Evolutionary conservation across 2,329 filamentous ascomycete species (phyloP).

Genomic region (Epichloe coenophiala): DNA sequence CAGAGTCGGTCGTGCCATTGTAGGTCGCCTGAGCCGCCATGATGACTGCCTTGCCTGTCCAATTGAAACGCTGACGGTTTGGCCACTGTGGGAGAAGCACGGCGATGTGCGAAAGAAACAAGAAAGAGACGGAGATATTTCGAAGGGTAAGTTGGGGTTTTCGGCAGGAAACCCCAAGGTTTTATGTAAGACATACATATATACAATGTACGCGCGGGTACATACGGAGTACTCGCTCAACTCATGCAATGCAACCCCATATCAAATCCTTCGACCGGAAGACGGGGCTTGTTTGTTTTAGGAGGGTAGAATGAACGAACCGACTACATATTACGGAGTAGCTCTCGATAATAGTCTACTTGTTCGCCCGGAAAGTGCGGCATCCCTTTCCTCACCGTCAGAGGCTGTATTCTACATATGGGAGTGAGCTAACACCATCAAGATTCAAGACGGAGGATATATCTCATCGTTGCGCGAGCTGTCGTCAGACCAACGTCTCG

Average conservation of each 20-base stretch:
- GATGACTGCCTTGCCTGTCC: background rate
- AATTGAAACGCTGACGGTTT: background rate
- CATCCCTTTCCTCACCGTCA: background rate
- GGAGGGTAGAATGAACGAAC: background rate
- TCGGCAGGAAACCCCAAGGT: background rate
- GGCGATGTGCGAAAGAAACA: background rate
- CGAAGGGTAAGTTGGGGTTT: background rate
- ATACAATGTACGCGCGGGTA: too few relatives aligned
- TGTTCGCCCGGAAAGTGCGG: background rate
- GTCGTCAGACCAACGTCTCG: background rate
- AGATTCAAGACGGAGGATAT: background rate
- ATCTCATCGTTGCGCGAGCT: background rate
- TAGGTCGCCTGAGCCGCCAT: conserved; percentile 24
- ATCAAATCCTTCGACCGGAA: background rate
- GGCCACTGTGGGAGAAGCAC: background rate
- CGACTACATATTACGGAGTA: background rate
- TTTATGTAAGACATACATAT: background rate
- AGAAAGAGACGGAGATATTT: background rate
- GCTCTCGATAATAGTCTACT: background rate
- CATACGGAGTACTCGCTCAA: too few relatives aligned
- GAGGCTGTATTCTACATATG: too few relatives aligned
- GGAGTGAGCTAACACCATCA: background rate
- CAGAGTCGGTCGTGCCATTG: conserved; percentile 35
- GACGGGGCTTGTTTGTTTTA: background rate
- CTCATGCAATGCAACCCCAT: background rate